A percentile compares a stretch with the other conserved stretches of the same genome.
Evolutionary conservation across 345 rosid species (phyloP).

Genomic region (Linum usitatissimum): DNA sequence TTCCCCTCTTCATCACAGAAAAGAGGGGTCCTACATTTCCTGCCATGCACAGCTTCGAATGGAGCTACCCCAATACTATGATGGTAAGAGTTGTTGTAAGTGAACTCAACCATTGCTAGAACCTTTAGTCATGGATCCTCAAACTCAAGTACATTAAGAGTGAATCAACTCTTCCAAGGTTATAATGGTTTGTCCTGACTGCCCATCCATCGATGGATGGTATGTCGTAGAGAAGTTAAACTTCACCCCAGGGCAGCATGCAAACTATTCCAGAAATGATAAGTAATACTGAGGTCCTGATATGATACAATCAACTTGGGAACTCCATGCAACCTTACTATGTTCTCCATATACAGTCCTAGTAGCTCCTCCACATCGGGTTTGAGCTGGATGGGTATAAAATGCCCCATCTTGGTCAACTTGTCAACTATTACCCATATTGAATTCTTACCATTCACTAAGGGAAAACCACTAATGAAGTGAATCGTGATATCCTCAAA

Average conservation of each 20-base stretch:
- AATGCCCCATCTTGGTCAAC: not conserved
- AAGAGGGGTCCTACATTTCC: too few species aligned
- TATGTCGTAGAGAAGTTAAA: not conserved
- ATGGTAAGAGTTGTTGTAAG: not conserved
- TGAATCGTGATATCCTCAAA: too few species aligned
- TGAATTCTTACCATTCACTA: not conserved
- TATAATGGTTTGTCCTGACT: not conserved
- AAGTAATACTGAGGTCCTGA: not conserved
- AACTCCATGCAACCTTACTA: not conserved
- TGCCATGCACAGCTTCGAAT: too few species aligned
- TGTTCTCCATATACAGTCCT: not conserved
- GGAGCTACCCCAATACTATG: too few species aligned
- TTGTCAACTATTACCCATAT: constrained; percentile 6
- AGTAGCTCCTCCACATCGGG: not conserved
- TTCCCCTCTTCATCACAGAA: too few species aligned
- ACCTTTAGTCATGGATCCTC: not conserved
- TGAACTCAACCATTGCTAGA: not conserved
- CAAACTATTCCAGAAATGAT: not conserved
- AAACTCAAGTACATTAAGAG: not conserved
- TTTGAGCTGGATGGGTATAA: not conserved
- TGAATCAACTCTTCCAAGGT: not conserved
- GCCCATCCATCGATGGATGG: not conserved
- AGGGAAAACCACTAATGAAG: too few species aligned
- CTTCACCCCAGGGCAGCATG: not conserved
- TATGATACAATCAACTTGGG: not conserved